Evolutionary conservation across 768 basidiomycete species (phyloP), one percentile per base, ranked within the genome.

Genomic region (Lactarius tabidus): DNA sequence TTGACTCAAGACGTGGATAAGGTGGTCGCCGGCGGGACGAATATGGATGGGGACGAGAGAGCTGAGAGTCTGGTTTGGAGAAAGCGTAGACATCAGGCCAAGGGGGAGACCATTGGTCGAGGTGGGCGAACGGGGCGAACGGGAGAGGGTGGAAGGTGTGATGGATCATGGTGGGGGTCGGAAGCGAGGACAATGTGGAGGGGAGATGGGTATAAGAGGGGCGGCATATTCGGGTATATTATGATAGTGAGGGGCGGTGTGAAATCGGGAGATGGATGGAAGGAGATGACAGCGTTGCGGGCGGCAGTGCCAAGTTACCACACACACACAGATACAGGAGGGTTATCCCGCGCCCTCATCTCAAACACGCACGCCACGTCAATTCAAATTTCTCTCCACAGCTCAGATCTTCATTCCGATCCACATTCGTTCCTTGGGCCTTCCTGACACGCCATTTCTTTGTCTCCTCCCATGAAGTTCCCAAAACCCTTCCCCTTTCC

Each of bases 131-230:
- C 38, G 62, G 63, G 63, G 71, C 67, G 62, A 68, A 62, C 36
- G 48, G 64, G 57, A 72, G 54, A 58, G 62, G 68, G 51, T 62
- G 71, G 69, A 62, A 39, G 66, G 58, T 17, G 48, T 63, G 66
- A 10, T 67, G 63, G 70, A 76, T 76, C 71, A 68, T 62, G 68
- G 61, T 60, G 64, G 45, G 23, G 57, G 56, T 63, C 28, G 62
- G 58, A 53, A 62, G 55, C 48, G 18, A 57, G 35, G 65, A 57
- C 62, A 63, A 53, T 63, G 60, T 56, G 70, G 64, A 70, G 64
- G 39, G 61, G 64, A 60, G 60, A 35, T 59, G 53, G 58, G 55
- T 60, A 66, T 70, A 65, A 67, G 64, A 68, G 39, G 64, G 58
- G 39, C 58, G 64, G 60, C 64, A 66, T 66, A 62, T 62, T 61